A percentile compares a stretch with the other conserved stretches of the same genome.
phyloP scores from a whole-genome alignment of 305 asterid genomes.

The Fraxinus xanthoxyloides region DNA sequence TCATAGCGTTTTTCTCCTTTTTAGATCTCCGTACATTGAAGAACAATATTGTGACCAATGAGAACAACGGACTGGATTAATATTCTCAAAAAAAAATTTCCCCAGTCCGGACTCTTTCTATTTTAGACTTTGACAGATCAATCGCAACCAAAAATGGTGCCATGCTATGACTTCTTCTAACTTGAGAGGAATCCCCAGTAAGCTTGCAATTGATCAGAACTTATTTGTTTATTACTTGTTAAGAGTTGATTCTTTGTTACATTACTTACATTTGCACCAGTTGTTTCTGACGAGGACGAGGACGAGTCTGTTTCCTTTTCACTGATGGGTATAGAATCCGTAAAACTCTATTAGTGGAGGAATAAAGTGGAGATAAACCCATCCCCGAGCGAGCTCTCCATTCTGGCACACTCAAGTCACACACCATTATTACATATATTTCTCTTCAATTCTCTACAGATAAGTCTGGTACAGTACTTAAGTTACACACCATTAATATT shows the following conservation, averaged over 20 bases:
- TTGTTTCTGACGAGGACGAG: not conserved
- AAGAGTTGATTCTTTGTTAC: not conserved
- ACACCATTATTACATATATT: not conserved
- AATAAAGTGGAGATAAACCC: not conserved
- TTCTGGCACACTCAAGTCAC: not conserved
- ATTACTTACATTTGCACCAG: not conserved
- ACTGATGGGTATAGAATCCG: not conserved
- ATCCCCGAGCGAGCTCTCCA: not conserved
- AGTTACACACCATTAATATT: not conserved
- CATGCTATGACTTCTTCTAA: not conserved
- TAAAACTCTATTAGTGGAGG: not conserved
- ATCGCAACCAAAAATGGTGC: not conserved
- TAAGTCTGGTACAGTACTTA: not conserved
- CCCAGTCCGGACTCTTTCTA: not conserved
- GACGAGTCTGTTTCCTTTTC: too few relatives aligned
- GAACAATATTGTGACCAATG: not conserved
- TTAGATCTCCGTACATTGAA: too few relatives aligned
- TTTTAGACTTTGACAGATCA: not conserved
- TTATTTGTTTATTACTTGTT: not conserved
- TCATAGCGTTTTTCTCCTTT: too few relatives aligned
- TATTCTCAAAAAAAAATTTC: not conserved
- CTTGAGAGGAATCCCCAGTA: not conserved
- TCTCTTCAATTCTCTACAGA: not conserved
- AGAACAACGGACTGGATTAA: not conserved
- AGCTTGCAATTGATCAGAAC: too few relatives aligned